Percentiles rank a stretch among this genome's conserved stretches.
phyloP scores from a whole-genome alignment of 176 grass and related monocot genomes.

The Zea luxurians region DNA sequence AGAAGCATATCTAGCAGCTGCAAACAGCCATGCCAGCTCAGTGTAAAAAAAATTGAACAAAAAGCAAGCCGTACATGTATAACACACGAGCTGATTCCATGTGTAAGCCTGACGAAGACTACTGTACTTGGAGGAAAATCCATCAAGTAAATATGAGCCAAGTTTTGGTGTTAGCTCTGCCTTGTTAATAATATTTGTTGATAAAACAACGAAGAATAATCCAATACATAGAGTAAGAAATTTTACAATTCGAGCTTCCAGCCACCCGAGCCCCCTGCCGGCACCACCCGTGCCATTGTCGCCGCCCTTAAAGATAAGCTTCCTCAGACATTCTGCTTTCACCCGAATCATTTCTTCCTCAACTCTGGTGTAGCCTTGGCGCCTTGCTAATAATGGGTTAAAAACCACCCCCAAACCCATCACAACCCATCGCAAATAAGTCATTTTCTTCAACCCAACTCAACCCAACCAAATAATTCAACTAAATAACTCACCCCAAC shows the following conservation, averaged over 20 bases:
- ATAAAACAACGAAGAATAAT: not conserved
- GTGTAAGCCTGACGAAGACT: not conserved
- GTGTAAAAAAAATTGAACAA: not conserved
- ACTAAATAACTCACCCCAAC: too few relatives aligned
- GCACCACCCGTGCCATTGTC: too few relatives aligned
- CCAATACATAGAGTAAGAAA: not conserved
- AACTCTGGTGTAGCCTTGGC: too few relatives aligned
- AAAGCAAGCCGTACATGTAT: not conserved
- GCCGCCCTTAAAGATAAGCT: too few relatives aligned
- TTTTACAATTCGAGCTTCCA: not conserved
- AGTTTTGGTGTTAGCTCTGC: not conserved
- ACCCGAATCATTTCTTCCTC: too few relatives aligned
- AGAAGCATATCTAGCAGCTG: constrained; percentile 21
- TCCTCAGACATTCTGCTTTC: too few relatives aligned
- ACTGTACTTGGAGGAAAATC: not conserved
- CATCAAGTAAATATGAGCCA: not conserved
- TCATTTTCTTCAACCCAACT: too few relatives aligned
- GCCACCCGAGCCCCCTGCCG: too few relatives aligned
- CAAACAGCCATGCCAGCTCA: not conserved
- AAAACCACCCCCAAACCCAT: too few relatives aligned
- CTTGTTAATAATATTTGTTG: not conserved
- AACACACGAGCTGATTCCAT: constrained; percentile 17
- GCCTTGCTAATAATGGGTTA: too few relatives aligned
- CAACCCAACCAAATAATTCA: too few relatives aligned
- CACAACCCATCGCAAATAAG: too few relatives aligned